phyloP scores from a whole-genome alignment of 495 filamentous ascomycete genomes.

The Podospora conica region DNA sequence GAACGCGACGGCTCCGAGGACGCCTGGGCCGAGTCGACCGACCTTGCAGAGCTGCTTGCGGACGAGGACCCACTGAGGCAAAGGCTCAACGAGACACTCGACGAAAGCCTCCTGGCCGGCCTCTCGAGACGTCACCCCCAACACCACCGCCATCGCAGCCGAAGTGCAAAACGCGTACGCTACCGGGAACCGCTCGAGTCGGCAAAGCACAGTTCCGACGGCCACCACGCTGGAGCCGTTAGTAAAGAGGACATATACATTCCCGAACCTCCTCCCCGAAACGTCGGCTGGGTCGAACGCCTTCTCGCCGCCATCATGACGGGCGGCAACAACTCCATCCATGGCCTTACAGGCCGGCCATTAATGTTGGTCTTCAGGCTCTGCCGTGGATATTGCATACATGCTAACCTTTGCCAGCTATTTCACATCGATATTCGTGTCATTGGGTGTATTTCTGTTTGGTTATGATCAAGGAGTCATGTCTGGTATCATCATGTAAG shows the following conservation, averaged over 20 bases:
- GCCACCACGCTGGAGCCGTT: constrained; percentile 40
- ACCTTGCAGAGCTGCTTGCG: constrained; percentile 84
- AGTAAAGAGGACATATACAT: constrained; percentile 80
- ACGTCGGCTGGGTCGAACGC: constrained; percentile 57
- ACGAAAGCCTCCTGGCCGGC: constrained; percentile 50
- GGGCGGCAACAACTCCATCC: constrained; percentile 62
- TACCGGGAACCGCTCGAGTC: constrained; percentile 32
- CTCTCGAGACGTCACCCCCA: constrained; percentile 37
- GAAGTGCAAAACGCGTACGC: constrained; percentile 38
- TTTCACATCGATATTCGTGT: constrained; percentile 97
- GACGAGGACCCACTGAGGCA: constrained; percentile 71
- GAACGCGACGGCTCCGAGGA: constrained; percentile 53
- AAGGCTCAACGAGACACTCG: constrained; percentile 55
- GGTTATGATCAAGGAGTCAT: constrained; percentile 99
- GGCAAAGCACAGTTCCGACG: constrained; percentile 17
- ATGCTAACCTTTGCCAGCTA: constrained; percentile 52
- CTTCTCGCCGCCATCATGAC: constrained; percentile 79
- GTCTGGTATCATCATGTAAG: constrained; percentile 98
- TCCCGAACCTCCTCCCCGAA: constrained; percentile 59
- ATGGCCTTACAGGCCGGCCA: constrained; percentile 93
- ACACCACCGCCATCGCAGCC: constrained; percentile 18
- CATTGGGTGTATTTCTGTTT: constrained; percentile 93
- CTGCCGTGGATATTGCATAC: background rate
- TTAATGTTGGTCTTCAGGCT: constrained; percentile 60
- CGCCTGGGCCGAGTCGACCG: constrained; percentile 90